Evolutionary conservation across 2,329 filamentous ascomycete species (phyloP), one percentile per base, ranked within the genome.

Genomic region (Pestalotiopsis sp.): DNA sequence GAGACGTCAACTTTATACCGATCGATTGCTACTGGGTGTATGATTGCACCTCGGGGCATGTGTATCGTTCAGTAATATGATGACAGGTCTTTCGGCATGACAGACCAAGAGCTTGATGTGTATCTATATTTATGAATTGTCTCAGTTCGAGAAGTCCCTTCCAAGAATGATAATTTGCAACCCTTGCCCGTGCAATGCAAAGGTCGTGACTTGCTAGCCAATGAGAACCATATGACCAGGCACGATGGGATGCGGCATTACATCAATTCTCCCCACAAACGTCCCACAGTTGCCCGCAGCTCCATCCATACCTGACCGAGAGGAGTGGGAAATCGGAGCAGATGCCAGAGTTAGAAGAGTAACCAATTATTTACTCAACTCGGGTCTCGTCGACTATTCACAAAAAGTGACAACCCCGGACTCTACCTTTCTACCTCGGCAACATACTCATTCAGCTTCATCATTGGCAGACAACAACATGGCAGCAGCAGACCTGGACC

Each of bases 401-500:
- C 4, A 44, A 44, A 44, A 3, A 44, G 10, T 17, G 17, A 44
- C 40, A 52, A 22, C n/a, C 44, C 14, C 20, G 7, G 6, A 52
- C 44, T 22, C 22, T 17, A 20, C 17, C 13, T n/a, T 40, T 14
- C 17, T 3, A 14, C 13, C 59, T 38, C 17, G 20, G 3, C 20
- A 24, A 3, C 22, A 48, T 17, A 44, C 38, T 6, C 9, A 24
- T 24, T 24, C 24, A 24, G 24, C 24, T 24, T 24, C 24, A 24
- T 24, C 24, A 24, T 24, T 24, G 2, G 24, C 24, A 24, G 24
- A 24, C 24, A 24, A 24, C 24, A 26, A 9, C 44, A 90, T 89
- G 88, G 79, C 84, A 35, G 30, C 30, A 35, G 30, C 30, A 14
- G 81, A 84, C 65, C 79, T 90, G 71, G 83, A 91, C 74, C 81